A percentile compares a stretch with the other conserved stretches of the same genome.
Evolutionary conservation across 2,329 filamentous ascomycete genomes (phyloP).

Genomic region (Aspergillus latus): DNA sequence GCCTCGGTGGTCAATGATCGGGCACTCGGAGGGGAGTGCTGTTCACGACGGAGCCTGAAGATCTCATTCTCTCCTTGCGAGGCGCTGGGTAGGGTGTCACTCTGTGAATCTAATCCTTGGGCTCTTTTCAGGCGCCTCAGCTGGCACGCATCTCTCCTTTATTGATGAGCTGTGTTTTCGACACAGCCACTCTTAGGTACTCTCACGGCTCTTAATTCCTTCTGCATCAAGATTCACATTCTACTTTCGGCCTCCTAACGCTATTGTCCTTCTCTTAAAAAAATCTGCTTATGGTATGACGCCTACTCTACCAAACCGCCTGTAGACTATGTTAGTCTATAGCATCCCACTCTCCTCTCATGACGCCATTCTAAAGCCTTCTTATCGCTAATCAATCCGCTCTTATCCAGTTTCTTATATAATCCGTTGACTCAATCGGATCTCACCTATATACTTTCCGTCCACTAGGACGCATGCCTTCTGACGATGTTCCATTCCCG

Average conservation of each 20-base stretch:
- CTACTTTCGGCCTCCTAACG: background rate
- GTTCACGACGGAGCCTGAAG: constrained; percentile 15
- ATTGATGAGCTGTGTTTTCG: constrained; percentile 2
- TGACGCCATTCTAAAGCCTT: constrained; percentile 7
- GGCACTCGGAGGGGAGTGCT: background rate
- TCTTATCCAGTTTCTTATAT: constrained; percentile 21
- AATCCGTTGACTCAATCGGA: constrained; percentile 19
- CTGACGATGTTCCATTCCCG: constrained; percentile 42
- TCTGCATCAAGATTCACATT: constrained; percentile 1
- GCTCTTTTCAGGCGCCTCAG: background rate
- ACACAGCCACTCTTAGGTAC: constrained; percentile 7
- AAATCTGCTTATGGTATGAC: background rate
- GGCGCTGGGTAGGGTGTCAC: constrained; percentile 3
- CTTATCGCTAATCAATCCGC: constrained; percentile 16
- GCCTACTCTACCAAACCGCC: background rate
- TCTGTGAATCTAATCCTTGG: background rate
- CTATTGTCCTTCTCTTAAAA: background rate
- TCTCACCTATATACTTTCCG: constrained; percentile 20
- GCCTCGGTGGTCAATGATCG: constrained; percentile 12
- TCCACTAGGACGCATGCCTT: constrained; percentile 41
- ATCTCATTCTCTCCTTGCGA: constrained; percentile 16
- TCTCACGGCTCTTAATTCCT: constrained; percentile 6
- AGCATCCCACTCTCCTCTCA: constrained; percentile 1
- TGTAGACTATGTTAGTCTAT: background rate
- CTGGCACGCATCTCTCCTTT: background rate